Evolutionary conservation across 129 eudicot genomes (phyloP).

Genomic region (Helichrysum umbraculigerum): DNA sequence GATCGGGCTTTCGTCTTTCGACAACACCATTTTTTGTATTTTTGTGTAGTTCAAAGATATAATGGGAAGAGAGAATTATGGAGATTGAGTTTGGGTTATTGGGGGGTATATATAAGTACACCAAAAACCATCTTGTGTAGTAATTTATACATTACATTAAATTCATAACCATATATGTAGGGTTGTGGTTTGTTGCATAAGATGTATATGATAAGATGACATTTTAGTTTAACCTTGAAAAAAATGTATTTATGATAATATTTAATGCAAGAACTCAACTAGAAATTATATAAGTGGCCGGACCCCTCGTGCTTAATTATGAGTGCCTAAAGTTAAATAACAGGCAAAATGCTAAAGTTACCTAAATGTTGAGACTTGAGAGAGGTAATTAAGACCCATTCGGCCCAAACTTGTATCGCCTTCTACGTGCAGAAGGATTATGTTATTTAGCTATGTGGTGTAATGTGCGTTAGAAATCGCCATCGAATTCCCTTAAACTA

Average conservation of each 20-base stretch:
- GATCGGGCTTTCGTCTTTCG: conserved; percentile 32
- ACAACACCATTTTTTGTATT: conserved; percentile 35
- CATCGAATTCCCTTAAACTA: too few relatives aligned
- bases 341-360: neutral
- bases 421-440: too few relatives aligned
- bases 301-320: neutral
- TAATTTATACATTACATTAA: too few relatives aligned
- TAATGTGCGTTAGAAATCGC: too few relatives aligned
- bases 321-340: neutral
- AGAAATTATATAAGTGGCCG: neutral
- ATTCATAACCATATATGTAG: neutral
- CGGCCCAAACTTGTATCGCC: too few relatives aligned
- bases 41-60: conserved; percentile 5
- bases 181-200: neutral
- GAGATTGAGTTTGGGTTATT: neutral
- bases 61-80: neutral
- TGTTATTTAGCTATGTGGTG: too few relatives aligned
- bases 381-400: too few relatives aligned
- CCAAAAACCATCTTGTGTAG: too few relatives aligned
- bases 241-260: neutral
- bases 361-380: too few relatives aligned
- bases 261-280: neutral
- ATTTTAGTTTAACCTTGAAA: neutral
- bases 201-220: neutral
- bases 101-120: too few relatives aligned